These are phyloP conservation scores for Blastocystis sp. DNA, from an alignment of 352 stramenopile species.

Conservation along the genomic window DNA sequence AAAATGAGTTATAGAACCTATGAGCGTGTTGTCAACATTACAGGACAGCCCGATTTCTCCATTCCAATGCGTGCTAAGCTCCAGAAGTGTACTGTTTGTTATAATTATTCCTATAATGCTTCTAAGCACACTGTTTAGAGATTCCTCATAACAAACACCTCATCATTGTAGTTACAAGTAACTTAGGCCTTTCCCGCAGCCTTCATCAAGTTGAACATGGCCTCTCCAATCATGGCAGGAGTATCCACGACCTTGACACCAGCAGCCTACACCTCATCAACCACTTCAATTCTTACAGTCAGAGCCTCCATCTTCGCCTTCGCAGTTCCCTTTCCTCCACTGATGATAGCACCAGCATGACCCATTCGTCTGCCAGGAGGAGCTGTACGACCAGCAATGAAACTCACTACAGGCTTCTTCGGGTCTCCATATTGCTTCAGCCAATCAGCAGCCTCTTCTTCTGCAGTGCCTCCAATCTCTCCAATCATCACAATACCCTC, in stretches of 20 bases:
- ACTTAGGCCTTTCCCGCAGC: slow-evolving; percentile 72
- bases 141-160: slow-evolving; percentile 24
- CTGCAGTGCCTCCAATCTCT: slow-evolving; percentile 95
- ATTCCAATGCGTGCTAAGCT: slow-evolving; percentile 21
- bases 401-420: slow-evolving; percentile 98
- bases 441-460: slow-evolving; percentile 97
- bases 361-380: slow-evolving; percentile 95
- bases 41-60: slow-evolving; percentile 69
- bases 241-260: slow-evolving; percentile 92
- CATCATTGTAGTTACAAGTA: slow-evolving; percentile 27
- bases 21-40: slow-evolving; percentile 54
- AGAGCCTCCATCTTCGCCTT: slow-evolving; percentile 94
- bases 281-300: not conserved
- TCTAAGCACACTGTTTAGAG: not conserved
- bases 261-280: slow-evolving; percentile 76
- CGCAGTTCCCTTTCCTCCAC: slow-evolving; percentile 93
- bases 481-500: slow-evolving; percentile 99
- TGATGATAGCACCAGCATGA: slow-evolving; percentile 97
- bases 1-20: slow-evolving; percentile 44
- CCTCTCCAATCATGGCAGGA: slow-evolving; percentile 89
- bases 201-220: slow-evolving; percentile 92
- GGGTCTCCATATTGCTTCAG: slow-evolving; percentile 91
- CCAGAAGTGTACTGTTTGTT: not conserved
- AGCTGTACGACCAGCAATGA: slow-evolving; percentile 97
- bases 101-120: not conserved